Evolutionary conservation across 805 yeast genomes (phyloP).

Genomic region (Maudiozyma barnettii): DNA sequence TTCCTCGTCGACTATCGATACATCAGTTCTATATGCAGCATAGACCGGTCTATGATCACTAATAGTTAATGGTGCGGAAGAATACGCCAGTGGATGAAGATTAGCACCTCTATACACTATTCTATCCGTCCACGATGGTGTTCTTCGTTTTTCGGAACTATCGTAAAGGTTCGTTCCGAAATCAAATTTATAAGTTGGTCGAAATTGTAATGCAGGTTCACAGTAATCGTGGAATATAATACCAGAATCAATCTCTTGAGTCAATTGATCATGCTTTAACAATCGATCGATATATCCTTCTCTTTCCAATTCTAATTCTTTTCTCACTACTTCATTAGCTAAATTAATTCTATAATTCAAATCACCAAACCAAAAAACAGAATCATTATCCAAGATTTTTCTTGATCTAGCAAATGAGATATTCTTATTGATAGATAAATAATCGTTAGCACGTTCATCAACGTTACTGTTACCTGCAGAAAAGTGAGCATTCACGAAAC

Average conservation of each 20-base stretch:
- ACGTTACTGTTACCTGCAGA: constrained; percentile 84
- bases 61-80: constrained; percentile 49
- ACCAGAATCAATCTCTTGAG: constrained; percentile 57
- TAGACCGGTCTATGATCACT: constrained; percentile 94
- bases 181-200: constrained; percentile 90
- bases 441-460: constrained; percentile 81
- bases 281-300: constrained; percentile 34
- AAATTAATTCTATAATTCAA: constrained; percentile 72
- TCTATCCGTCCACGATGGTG: constrained; percentile 96
- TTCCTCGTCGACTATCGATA: constrained; percentile 60
- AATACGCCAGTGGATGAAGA: constrained; percentile 56
- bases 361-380: constrained; percentile 90
- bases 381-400: constrained; percentile 72
- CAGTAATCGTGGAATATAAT: constrained; percentile 65
- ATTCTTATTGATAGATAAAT: constrained; percentile 62
- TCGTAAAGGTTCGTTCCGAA: constrained; percentile 75
- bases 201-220: constrained; percentile 67
- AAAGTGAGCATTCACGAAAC: constrained; percentile 82
- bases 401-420: constrained; percentile 70
- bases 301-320: constrained; percentile 39
- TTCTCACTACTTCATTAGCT: constrained; percentile 64
- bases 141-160: constrained; percentile 81
- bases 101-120: constrained; percentile 54
- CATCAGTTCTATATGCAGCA: constrained; percentile 60
- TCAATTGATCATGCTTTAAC: constrained; percentile 69